Evolutionary conservation across 495 filamentous ascomycete genomes (phyloP), one percentile per base, ranked within the genome.

Genomic region (Hypoxylon cercidicola): DNA sequence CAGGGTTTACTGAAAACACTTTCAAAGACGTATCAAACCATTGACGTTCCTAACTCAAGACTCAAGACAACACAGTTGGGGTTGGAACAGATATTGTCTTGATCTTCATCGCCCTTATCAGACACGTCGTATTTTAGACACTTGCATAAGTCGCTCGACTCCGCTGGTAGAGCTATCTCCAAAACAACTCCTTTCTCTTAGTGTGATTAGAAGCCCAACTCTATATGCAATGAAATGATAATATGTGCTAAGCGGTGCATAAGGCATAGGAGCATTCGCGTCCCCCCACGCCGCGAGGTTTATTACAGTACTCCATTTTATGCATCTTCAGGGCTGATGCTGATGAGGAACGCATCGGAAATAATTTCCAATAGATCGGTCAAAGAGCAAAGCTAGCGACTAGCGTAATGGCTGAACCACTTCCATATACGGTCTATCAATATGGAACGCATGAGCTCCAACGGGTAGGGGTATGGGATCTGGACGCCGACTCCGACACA

Each of bases 381-480:
- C 44, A 12, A 37, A 8, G 4, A 40, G 23, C 23, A n/a, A n/a
- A 41, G 15, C 30, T 51, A 51, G 25, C 23, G 35, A 16, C 41
- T 13, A 51, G 32, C 44, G 30, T 32, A 32, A 75, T 75, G 73
- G 71, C 68, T 5, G 45, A 55, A 11, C 56, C 56, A 9, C 73
- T 72, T 32, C 37, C 55, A 16, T 73, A 73, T 32, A 43, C 54
- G 4, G 48, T 72, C 10, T 57, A 73, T 16, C 63, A 62, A 15
- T 75, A 75, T 41, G 73, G 60, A 25, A 13, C 68, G 37, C 59
- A 69, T 20, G 58, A 66, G 35, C 71, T 75, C 13, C 71, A 73
- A 47, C 68, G 60, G 9, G 58, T 75, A 35, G 71, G 68, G 10
- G 66, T 75, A 8, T 75, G 73, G 73, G 63, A 70, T 28, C 35